phyloP scores from a whole-genome alignment of 768 basidiomycete genomes.

The Naematelia aurantialba region DNA sequence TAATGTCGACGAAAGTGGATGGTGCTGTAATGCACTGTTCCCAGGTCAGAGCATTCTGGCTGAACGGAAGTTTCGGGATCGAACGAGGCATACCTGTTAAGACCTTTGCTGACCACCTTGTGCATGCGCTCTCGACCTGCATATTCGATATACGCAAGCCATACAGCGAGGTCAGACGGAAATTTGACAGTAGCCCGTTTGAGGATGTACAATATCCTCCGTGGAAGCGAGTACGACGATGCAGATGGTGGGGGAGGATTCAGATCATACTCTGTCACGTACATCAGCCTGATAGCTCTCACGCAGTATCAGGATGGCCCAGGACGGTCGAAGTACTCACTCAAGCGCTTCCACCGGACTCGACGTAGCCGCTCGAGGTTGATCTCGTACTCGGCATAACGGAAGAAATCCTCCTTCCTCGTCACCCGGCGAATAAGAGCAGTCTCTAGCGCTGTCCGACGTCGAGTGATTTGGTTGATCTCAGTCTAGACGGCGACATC shows the following conservation, averaged over 20 bases:
- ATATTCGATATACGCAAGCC: slow-evolving; percentile 82
- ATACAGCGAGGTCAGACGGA: slow-evolving; percentile 78
- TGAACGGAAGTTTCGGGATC: neutral
- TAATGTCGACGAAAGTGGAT: slow-evolving; percentile 70
- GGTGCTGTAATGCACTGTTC: slow-evolving; percentile 75
- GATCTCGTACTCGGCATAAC: slow-evolving; percentile 91
- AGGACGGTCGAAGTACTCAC: slow-evolving; percentile 53
- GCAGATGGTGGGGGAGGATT: slow-evolving; percentile 59
- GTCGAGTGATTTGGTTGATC: slow-evolving; percentile 76
- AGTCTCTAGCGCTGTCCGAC: slow-evolving; percentile 76
- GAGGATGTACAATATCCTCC: slow-evolving; percentile 82
- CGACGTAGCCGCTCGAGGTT: slow-evolving; percentile 72
- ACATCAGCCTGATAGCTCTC: slow-evolving; percentile 52
- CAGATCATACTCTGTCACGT: slow-evolving; percentile 29
- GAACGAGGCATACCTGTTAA: slow-evolving; percentile 64
- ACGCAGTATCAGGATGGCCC: no score
- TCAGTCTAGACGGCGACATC: slow-evolving; percentile 59
- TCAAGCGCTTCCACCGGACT: slow-evolving; percentile 68
- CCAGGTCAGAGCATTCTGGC: neutral
- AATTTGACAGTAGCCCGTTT: slow-evolving; percentile 85
- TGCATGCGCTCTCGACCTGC: slow-evolving; percentile 76
- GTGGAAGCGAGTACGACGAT: slow-evolving; percentile 79
- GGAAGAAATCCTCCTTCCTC: slow-evolving; percentile 80
- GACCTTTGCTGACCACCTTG: slow-evolving; percentile 73
- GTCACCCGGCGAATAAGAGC: slow-evolving; percentile 76